Evolutionary conservation across 2,329 filamentous ascomycete species (phyloP), one percentile per base, ranked within the genome.

Genomic region (Blastomyces emzantsi): DNA sequence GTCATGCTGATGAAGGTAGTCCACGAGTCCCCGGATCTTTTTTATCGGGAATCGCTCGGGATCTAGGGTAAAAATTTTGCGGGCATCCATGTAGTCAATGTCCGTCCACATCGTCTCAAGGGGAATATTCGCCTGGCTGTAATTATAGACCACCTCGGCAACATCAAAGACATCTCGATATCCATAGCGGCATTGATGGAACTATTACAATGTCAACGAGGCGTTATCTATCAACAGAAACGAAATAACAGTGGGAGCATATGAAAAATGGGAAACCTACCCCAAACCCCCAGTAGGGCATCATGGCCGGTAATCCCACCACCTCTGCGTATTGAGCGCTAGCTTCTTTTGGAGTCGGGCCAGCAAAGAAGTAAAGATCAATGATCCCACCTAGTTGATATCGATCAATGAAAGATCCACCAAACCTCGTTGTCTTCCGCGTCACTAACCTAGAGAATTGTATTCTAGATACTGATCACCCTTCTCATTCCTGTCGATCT

Each of bases 381-480:
- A 92, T 71, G 25, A 90, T 81, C 3, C 89, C 89, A 19, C 89
- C 89, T 39, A 22, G 15, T 56, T 56, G 25, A 28, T 56, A 13
- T 56, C 11, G 7, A 17, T 39, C 30, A 56, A 56, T 22, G 22
- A 36, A 56, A 2, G 22, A 17, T 56, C 33, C 22, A 13, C 33
- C 25, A 55, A 55, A 56, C 45, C 45, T 47, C 19, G 3, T 8
- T 7, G 5, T 36, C 8, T n/a, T 54, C 28, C 3, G 51, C 28
- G 11, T 30, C 28, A 56, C 54, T 56, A 39, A 56, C 54, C 39
- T 1, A 91, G 79, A 1, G 84, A 83, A 73, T 90, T 89, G 76
- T 90, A 91, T 74, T 91, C 87, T 3, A 92, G 80, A 64, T 86
- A 89, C 72, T 90, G 84, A 6, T 80, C 82, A 39, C 85, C 83